Base-by-base conservation (phyloP, 2,329 filamentous ascomycete species). In the Exophiala alcalophila region DNA sequence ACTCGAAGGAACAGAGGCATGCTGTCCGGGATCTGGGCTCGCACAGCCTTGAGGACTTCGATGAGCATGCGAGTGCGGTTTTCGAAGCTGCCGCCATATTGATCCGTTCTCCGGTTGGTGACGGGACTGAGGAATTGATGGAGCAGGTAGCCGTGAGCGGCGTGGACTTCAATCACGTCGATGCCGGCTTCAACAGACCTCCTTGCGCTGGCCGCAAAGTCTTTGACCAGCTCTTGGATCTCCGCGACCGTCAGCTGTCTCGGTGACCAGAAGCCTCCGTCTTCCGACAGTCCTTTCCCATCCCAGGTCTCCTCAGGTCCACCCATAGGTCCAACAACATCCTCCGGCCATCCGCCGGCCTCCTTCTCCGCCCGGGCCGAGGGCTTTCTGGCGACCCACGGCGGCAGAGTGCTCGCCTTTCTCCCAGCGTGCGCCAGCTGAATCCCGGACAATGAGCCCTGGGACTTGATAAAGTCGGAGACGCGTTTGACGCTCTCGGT, bases 341-440 rank as follows among this genome's bases (percentile, higher is more conserved):
- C 42, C 8, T 53, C 52, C 4, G 50, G 52, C 55, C 54, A 56
- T 12, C 55, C 55, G 8, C 48, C 52, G 1, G 44, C 50, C 9
- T 51, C 46, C 26, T 39, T 41, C 2, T 41, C 39, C 7, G 53
- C 53, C 11, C 49, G 44, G 11, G 52, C 36, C 8, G 45, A 40
- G 7, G 40, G 31, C 14, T 45, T 63, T 4, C 50, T 52, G 0
- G 59, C 59, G 5, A 69, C 42, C 66, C 66, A 71, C 0, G 77
- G 77, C 0, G 77, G 74, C 3, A 79, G 70, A 2, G 74, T 78
- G 50, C 67, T 72, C 4, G 77, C 76, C 56, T 81, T 81, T 20
- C 77, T 64, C 5, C 89, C 89, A 0, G 87, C 88, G 58, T 95
- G 89, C 1, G 71, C 86, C 4, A 94, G 73, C 68, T 95, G 89